phyloP scores from a whole-genome alignment of 169 alveolate genomes.

The Haemoproteus tartakovskyi region DNA sequence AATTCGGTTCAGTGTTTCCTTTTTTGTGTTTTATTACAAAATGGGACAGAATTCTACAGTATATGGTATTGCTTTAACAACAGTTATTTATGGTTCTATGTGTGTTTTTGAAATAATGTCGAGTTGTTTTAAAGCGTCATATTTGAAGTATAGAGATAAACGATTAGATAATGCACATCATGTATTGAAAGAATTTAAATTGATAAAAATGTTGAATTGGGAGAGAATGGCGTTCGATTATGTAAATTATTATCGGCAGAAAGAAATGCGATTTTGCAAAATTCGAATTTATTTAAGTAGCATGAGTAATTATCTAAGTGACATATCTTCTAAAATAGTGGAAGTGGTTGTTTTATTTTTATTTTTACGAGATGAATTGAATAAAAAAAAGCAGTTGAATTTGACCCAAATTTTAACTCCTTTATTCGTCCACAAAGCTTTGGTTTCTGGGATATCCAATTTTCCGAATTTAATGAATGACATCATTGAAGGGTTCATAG shows the following conservation, averaged over 20 bases:
- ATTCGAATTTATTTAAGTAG: slow-evolving; percentile 6
- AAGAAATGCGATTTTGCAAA: slow-evolving; percentile 31
- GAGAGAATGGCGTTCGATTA: slow-evolving; percentile 56
- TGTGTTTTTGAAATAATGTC: slow-evolving; percentile 8
- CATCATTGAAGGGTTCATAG: slow-evolving; percentile 27
- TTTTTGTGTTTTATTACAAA: slow-evolving; percentile 21
- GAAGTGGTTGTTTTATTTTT: slow-evolving; percentile 45
- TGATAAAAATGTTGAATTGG: slow-evolving; percentile 63
- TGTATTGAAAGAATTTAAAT: slow-evolving; percentile 33
- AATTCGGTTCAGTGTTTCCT: slow-evolving; percentile 8
- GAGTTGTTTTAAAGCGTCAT: slow-evolving; percentile 7
- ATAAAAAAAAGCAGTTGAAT: slow-evolving; percentile 7
- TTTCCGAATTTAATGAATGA: slow-evolving; percentile 28
- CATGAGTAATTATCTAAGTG: slow-evolving; percentile 11
- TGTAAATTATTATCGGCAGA: slow-evolving; percentile 14
- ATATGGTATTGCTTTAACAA: neutral
- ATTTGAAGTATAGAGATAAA: slow-evolving; percentile 24
- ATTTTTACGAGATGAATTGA: slow-evolving; percentile 12
- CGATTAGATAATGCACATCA: slow-evolving; percentile 53
- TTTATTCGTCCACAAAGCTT: slow-evolving; percentile 29
- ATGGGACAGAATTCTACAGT: slow-evolving; percentile 27
- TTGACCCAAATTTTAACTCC: slow-evolving; percentile 41
- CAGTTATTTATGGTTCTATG: slow-evolving; percentile 8
- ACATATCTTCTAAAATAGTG: slow-evolving; percentile 6
- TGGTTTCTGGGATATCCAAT: slow-evolving; percentile 18